Base-by-base conservation (phyloP, 2,329 filamentous ascomycete species). In the Penicillium rolfsii region DNA sequence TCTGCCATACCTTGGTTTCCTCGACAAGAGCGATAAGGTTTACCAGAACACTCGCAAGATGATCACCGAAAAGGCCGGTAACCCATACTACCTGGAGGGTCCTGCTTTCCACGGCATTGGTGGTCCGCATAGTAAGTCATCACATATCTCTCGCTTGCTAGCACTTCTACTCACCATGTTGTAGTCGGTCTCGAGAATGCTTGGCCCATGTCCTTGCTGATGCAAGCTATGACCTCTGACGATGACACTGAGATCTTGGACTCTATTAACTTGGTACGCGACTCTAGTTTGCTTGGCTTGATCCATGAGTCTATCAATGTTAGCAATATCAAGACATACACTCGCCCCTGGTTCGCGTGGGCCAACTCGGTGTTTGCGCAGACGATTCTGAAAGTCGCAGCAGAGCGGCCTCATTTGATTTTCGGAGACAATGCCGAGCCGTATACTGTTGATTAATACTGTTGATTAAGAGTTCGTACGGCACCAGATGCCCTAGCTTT, bases 301-400 rank as follows among this genome's bases (percentile, higher is more conserved):
- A 84, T 99, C 1, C 94, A 99, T 71, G 95, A 99, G 80, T 96
- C 91, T 70, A 87, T 99, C 43, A 87, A 97, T 70, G 94, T 98
- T 5, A 88, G 94, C 63, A 79, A 84, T 60, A 79, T 83, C 36
- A 79, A 77, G 43, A 82, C 85, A 40, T 98, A 95, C 76, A 97
- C 94, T 1, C 83, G 93, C 65, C 92, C 90, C 72, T 98, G 94
- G 94, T 98, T 98, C 75, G 92, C 94, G 2, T 98, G 93, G 95
- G 95, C 95, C 11, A 99, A 99, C 69, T 95, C 92, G 0, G 92
- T 99, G 11, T 98, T 97, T 78, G 93, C 94, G 14, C 89, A 92
- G 76, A 96, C 93, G 0, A 91, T 99, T 49, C 80, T 99, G 55
- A 92, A 97, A 79, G 74, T 99, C 55, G 95, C 93, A 1, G 89